Conservation (phyloP, 108 stramenopile species). For the Cyclotella atomus region DNA sequence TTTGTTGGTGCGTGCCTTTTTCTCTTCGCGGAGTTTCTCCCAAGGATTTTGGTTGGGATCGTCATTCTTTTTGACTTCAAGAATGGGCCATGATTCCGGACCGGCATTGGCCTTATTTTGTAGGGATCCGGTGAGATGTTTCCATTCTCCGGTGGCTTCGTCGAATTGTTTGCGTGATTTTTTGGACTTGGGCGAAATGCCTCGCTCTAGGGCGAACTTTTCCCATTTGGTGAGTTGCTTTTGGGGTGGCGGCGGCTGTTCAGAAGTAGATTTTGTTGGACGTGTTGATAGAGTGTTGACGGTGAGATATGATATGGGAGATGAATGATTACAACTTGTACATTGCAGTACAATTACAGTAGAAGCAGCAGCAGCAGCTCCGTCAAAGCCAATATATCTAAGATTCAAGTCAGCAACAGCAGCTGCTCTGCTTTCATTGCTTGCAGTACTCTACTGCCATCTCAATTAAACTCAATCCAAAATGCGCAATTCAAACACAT, state of each 20-base stretch:
- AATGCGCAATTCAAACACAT: too few relatives aligned
- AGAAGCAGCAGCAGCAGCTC: too few relatives aligned
- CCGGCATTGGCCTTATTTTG: conserved; percentile 65
- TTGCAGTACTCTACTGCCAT: too few relatives aligned
- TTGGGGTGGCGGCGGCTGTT: conserved; percentile 83
- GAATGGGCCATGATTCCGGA: conserved; percentile 84
- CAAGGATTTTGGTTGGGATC: conserved; percentile 87
- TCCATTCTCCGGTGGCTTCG: conserved; percentile 87
- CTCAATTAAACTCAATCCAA: too few relatives aligned
- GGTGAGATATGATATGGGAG: conserved; percentile 10
- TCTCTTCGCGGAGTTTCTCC: conserved; percentile 78
- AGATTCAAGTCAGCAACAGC: too few relatives aligned
- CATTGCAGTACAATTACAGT: too few relatives aligned
- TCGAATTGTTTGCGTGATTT: conserved; percentile 90
- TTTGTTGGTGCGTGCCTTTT: conserved; percentile 67
- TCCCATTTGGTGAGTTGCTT: conserved; percentile 92
- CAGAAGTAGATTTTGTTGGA: background rate
- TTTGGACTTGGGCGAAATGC: conserved; percentile 86
- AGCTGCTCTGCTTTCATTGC: too few relatives aligned
- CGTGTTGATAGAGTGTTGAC: background rate
- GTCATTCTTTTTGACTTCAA: conserved; percentile 87
- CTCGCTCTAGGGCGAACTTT: conserved; percentile 84
- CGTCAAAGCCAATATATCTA: too few relatives aligned
- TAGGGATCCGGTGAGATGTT: conserved; percentile 81
- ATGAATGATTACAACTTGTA: background rate